Conservation (phyloP, 768 basidiomycete species). For the Boletus huronensis region DNA sequence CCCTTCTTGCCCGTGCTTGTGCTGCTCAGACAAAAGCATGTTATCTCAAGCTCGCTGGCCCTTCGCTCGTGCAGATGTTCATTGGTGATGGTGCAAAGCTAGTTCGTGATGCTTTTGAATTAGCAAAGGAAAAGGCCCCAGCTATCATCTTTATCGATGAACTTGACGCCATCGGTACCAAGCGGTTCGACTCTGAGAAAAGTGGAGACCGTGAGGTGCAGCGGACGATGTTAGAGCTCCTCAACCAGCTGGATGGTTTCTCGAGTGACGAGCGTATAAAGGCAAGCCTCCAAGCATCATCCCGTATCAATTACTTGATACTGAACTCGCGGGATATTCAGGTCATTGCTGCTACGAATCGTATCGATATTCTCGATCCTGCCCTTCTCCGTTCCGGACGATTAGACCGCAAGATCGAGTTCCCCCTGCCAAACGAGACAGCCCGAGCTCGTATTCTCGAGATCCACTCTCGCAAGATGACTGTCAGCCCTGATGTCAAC, state of each 20-base stretch:
- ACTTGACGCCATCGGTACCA: conserved; percentile 97
- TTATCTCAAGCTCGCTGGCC: conserved; percentile 96
- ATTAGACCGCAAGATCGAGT: conserved; percentile 97
- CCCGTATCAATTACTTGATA: background rate
- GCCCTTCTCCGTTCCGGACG: conserved; percentile 97
- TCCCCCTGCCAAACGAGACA: conserved; percentile 93
- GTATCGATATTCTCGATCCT: conserved; percentile 97
- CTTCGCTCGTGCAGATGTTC: conserved; percentile 99
- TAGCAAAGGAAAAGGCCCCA: conserved; percentile 97
- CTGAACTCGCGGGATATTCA: conserved; percentile 31
- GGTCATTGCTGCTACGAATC: conserved; percentile 98
- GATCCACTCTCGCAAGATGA: conserved; percentile 97
- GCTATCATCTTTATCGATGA: conserved; percentile 99
- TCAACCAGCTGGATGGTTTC: conserved; percentile 98
- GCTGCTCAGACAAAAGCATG: conserved; percentile 98
- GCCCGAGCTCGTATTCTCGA: conserved; percentile 96
- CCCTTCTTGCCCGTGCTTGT: conserved; percentile 94
- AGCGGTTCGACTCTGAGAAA: conserved; percentile 98
- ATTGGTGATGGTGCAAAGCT: conserved; percentile 99
- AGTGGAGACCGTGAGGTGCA: conserved; percentile 99
- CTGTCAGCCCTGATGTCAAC: conserved; percentile 83
- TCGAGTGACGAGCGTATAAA: conserved; percentile 97
- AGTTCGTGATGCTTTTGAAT: conserved; percentile 95
- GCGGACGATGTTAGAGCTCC: conserved; percentile 97
- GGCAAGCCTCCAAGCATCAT: conserved; percentile 39